These are phyloP conservation scores for Candida sp. DNA, from an alignment of 1,139 yeast genomes.

Conservation along the genomic window DNA sequence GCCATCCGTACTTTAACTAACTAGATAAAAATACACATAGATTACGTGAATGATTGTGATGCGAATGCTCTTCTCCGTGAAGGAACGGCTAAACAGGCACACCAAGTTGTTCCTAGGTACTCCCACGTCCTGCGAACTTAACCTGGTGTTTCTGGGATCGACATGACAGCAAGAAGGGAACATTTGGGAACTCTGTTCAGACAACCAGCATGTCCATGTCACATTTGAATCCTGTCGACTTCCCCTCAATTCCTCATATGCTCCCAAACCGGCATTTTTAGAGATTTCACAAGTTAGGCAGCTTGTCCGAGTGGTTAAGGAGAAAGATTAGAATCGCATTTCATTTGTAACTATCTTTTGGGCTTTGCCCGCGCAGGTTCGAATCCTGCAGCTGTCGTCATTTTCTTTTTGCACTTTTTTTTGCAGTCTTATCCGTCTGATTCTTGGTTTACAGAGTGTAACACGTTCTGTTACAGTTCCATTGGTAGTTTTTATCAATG, in stretches of 20 bases:
- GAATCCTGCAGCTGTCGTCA: slow-evolving; percentile 61
- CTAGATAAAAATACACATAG: not conserved
- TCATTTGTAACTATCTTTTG: slow-evolving; percentile 39
- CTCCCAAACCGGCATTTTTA: too few species aligned
- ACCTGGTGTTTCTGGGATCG: too few species aligned
- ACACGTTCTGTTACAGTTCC: not conserved
- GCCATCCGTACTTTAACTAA: slow-evolving; percentile 83
- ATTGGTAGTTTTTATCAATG: too few species aligned
- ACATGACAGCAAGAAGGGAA: too few species aligned
- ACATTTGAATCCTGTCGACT: too few species aligned
- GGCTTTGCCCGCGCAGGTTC: slow-evolving; percentile 66
- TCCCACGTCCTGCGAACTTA: too few species aligned
- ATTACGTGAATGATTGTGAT: not conserved
- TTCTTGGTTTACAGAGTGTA: not conserved
- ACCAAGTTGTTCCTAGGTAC: too few species aligned
- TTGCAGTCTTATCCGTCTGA: not conserved
- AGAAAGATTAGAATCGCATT: slow-evolving; percentile 50
- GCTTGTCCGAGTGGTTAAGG: slow-evolving; percentile 64
- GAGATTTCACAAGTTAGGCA: slow-evolving; percentile 26
- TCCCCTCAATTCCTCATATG: too few species aligned
- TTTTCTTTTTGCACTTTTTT: slow-evolving; percentile 19
- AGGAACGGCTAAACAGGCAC: too few species aligned
- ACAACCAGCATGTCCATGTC: too few species aligned
- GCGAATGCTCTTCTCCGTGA: too few species aligned
- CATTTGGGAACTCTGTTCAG: too few species aligned